These are phyloP conservation scores for Irpex rosettiformis DNA, from an alignment of 1,284 basidiomycete species.

Conservation along the genomic window DNA sequence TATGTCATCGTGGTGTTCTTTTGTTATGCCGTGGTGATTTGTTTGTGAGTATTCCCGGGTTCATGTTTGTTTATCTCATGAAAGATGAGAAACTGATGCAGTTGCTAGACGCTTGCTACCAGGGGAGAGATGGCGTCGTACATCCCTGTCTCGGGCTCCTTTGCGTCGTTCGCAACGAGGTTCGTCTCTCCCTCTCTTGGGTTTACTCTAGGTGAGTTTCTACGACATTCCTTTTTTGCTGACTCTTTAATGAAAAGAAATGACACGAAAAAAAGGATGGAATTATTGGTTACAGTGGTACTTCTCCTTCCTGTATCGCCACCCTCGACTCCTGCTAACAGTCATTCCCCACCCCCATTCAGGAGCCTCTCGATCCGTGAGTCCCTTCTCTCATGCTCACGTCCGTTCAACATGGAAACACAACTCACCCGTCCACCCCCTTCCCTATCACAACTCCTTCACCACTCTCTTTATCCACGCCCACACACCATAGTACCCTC, in stretches of 20 bases:
- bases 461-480: neutral
- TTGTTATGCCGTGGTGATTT: slow-evolving; percentile 51
- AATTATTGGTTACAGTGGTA: slow-evolving; percentile 56
- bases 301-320: too few relatives aligned
- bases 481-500: neutral
- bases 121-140: slow-evolving; percentile 53
- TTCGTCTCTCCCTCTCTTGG: slow-evolving; percentile 29
- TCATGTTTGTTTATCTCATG: neutral
- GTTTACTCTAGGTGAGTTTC: slow-evolving; percentile 27
- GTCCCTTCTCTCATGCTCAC: too few relatives aligned
- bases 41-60: slow-evolving; percentile 36
- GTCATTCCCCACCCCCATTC: too few relatives aligned
- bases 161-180: slow-evolving; percentile 41
- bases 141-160: slow-evolving; percentile 50
- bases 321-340: too few relatives aligned
- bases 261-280: slow-evolving; percentile 33
- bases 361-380: too few relatives aligned
- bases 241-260: neutral
- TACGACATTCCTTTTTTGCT: neutral
- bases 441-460: neutral
- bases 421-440: slow-evolving; percentile 16
- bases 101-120: too few relatives aligned
- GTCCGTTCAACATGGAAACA: too few relatives aligned
- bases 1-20: slow-evolving; percentile 49
- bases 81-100: too few relatives aligned